These are phyloP conservation scores for Hagleromyces aurorensis DNA, from an alignment of 805 yeast species.

Conservation along the genomic window DNA sequence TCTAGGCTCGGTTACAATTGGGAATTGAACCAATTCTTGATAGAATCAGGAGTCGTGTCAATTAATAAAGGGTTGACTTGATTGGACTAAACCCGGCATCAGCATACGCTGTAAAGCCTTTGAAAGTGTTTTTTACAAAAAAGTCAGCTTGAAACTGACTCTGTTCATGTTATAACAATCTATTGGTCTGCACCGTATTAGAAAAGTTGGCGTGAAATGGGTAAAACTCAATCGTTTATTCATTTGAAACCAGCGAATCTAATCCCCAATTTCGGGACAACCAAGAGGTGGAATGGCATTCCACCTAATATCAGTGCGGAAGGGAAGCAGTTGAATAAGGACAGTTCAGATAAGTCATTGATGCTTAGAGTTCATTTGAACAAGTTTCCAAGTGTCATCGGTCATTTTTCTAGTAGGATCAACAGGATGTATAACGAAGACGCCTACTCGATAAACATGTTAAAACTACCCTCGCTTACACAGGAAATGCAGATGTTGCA, in stretches of 20 bases:
- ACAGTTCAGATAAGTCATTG: slow-evolving; percentile 5
- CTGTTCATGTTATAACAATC: no score
- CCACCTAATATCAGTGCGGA: background rate
- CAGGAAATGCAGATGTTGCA: slow-evolving; percentile 21
- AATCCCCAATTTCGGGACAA: slow-evolving; percentile 5
- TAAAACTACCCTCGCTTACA: slow-evolving; percentile 37
- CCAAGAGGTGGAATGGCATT: slow-evolving; percentile 3
- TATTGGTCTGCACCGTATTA: no score
- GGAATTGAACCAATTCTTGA: no score
- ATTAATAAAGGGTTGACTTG: no score
- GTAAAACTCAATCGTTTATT: slow-evolving; percentile 19
- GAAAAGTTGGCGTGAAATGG: no score
- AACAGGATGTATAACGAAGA: slow-evolving; percentile 80
- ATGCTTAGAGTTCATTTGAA: slow-evolving; percentile 21
- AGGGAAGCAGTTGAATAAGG: slow-evolving; percentile 1
- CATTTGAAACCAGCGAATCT: slow-evolving; percentile 18
- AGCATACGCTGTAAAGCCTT: no score
- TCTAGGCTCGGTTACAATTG: no score
- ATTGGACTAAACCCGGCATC: no score
- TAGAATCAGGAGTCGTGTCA: no score
- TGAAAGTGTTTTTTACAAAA: no score
- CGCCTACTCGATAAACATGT: slow-evolving; percentile 55
- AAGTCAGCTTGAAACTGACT: no score
- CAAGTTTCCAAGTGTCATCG: slow-evolving; percentile 39
- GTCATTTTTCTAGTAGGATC: slow-evolving; percentile 71